phyloP scores from a whole-genome alignment of 1,139 yeast species.

The Entelexis paramagnoliae region DNA sequence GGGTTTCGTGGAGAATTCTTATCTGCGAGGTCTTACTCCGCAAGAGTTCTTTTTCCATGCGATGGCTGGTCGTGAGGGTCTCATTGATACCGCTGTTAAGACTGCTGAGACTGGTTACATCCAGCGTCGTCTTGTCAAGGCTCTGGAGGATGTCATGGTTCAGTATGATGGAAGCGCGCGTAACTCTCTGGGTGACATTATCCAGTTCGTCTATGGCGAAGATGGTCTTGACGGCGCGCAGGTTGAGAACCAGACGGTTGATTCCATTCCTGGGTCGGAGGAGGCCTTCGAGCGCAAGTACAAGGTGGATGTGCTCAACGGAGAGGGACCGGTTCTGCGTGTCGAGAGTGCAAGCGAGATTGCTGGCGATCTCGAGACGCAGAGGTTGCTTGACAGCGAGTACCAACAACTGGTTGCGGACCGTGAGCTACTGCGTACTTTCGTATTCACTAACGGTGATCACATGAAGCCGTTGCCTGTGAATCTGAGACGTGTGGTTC shows the following conservation, averaged over 20 bases:
- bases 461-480: conserved; percentile 97
- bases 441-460: conserved; percentile 86
- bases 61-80: conserved; percentile 99
- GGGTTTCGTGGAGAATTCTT: conserved; percentile 96
- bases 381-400: conserved; percentile 72
- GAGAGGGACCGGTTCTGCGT: conserved; percentile 36
- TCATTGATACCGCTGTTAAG: conserved; percentile 96
- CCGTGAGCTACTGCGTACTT: conserved; percentile 65
- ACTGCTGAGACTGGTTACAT: conserved; percentile 99
- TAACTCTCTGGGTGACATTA: conserved; percentile 91
- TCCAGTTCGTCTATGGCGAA: conserved; percentile 96
- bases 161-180: conserved; percentile 98
- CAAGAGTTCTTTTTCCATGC: conserved; percentile 99
- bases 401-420: conserved; percentile 66
- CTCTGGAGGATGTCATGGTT: conserved; percentile 97
- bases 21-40: conserved; percentile 93
- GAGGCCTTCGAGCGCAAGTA: conserved; percentile 72
- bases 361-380: conserved; percentile 78
- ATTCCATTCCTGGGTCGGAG: conserved; percentile 90
- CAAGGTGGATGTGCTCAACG: conserved; percentile 76
- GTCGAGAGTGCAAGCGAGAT: conserved; percentile 87
- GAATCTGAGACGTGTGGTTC: conserved; percentile 89
- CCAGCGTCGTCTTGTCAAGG: conserved; percentile 97
- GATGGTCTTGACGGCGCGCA: conserved; percentile 98
- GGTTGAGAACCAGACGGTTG: conserved; percentile 95